Percentiles rank a stretch among this genome's conserved stretches.
These are phyloP conservation scores for Sechiopsis laciniata DNA, from an alignment of 306 rosid species.

Conservation along the genomic window DNA sequence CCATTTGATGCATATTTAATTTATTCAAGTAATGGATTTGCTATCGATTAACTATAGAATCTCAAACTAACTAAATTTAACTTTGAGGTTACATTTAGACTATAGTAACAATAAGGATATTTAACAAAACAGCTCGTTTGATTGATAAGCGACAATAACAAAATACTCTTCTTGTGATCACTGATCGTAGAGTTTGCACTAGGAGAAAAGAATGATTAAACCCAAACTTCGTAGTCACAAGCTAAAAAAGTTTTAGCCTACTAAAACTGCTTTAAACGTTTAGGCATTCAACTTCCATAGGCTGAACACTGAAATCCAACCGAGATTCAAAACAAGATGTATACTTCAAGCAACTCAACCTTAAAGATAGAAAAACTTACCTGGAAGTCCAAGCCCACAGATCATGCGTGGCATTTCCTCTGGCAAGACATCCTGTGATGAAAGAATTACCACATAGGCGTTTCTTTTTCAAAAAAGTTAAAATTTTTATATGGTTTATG, in stretches of 20 bases:
- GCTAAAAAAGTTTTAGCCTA: neutral
- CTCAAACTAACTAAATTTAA: neutral
- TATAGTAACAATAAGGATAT: neutral
- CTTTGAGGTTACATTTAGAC: neutral
- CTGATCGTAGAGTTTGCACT: neutral
- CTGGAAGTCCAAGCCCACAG: slow-evolving; percentile 93
- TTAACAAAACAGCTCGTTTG: neutral
- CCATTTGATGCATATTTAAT: neutral
- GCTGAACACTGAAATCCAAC: neutral
- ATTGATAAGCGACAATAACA: neutral
- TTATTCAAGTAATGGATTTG: neutral
- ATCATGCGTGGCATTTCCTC: slow-evolving; percentile 78
- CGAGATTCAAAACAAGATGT: neutral
- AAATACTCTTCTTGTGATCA: neutral
- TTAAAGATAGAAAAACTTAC: slow-evolving; percentile 31
- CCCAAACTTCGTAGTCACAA: neutral
- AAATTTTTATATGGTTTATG: neutral
- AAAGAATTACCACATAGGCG: neutral
- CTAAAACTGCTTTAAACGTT: neutral
- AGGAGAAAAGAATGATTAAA: neutral
- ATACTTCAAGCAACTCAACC: slow-evolving; percentile 19
- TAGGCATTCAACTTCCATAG: neutral
- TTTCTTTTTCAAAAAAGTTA: neutral
- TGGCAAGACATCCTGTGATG: slow-evolving; percentile 60
- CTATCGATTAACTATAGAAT: neutral